A percentile compares a stretch with the other conserved stretches of the same genome.
Conservation (phyloP, 2,329 filamentous ascomycete genomes). For the Phaeosphaeria sp. region DNA sequence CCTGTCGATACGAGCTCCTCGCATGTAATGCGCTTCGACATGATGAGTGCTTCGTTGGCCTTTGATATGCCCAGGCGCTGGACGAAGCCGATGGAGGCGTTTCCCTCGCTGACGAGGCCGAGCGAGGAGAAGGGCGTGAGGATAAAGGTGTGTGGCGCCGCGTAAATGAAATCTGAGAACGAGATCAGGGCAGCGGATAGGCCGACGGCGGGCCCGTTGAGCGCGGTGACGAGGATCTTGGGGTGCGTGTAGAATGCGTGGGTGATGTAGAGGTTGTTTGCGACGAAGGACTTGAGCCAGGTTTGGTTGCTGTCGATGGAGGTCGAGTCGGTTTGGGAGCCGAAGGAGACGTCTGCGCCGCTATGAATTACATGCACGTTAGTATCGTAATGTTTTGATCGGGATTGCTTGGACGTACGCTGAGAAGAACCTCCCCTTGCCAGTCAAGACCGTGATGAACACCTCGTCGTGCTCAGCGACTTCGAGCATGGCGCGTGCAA, state of each 20-base stretch:
- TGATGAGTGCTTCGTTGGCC: slow-evolving; percentile 91
- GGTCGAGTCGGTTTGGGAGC: slow-evolving; percentile 48
- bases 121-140: slow-evolving; percentile 91
- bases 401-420: too few relatives aligned
- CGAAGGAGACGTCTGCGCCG: slow-evolving; percentile 77
- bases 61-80: slow-evolving; percentile 78
- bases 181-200: slow-evolving; percentile 83
- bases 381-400: too few relatives aligned
- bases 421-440: slow-evolving; percentile 82
- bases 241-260: slow-evolving; percentile 91
- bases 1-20: slow-evolving; percentile 78
- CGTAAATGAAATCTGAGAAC: slow-evolving; percentile 93
- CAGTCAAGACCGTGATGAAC: slow-evolving; percentile 83
- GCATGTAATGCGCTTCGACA: slow-evolving; percentile 78
- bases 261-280: slow-evolving; percentile 88
- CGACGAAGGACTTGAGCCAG: slow-evolving; percentile 75
- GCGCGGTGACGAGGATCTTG: slow-evolving; percentile 88
- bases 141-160: slow-evolving; percentile 77
- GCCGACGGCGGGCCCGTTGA: slow-evolving; percentile 91
- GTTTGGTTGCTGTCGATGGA: slow-evolving; percentile 55
- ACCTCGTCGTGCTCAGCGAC: slow-evolving; percentile 81
- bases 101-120: slow-evolving; percentile 89
- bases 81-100: slow-evolving; percentile 78
- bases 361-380: slow-evolving; percentile 53
- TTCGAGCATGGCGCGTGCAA: slow-evolving; percentile 76